Base-by-base conservation (phyloP, 148 eudicot genomes). In the Hydrangea macrophylla region DNA sequence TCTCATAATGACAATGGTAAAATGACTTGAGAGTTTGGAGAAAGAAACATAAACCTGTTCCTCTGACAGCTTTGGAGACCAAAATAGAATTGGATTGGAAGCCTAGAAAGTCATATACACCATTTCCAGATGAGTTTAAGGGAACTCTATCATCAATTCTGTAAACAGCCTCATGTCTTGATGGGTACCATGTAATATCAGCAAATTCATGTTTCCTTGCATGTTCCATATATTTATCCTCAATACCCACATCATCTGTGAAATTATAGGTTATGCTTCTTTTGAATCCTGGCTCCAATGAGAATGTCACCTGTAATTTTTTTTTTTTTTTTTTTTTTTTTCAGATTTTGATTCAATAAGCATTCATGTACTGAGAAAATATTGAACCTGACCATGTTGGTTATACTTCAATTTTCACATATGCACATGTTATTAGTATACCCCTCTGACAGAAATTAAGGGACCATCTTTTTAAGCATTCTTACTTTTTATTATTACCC, bases 101-200 rank as follows among this genome's bases (percentile, higher is more conserved):
- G 22, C 96, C 97, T 5, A 92, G n/a, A 72, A 89, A 92, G 75
- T 92, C 92, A 75, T 80, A 75, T 24, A 83, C 63, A 0, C 85
- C 96, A 74, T 92, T 75, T 0, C 92, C 96, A 15, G 73, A 51
- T 1, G 90, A 72, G 63, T 79, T 75, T 23, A 87, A 51, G 30
- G 85, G 64, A 51, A 82, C 92, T 40, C 97, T 75, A 65, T 80
- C 73, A 55, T 91, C 97, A 50, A 81, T 70, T 70, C 92, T 75
- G 48, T 89, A 85, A 2, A 83, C 92, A 7, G 87, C 92, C 1
- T 73, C 79, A n/a, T 78, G 76, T 66, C 69, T 76, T 40, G 97
- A 92, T 25, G 97, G 95, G 62, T 92, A 86, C 97, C 96, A 92
- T 12, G 82, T 77, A 42, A 92, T 89, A 60, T 92, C 97, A 36